Evolutionary conservation across 2,329 filamentous ascomycete genomes (phyloP), one percentile per base, ranked within the genome.

Genomic region (Hypoxylon sp.): DNA sequence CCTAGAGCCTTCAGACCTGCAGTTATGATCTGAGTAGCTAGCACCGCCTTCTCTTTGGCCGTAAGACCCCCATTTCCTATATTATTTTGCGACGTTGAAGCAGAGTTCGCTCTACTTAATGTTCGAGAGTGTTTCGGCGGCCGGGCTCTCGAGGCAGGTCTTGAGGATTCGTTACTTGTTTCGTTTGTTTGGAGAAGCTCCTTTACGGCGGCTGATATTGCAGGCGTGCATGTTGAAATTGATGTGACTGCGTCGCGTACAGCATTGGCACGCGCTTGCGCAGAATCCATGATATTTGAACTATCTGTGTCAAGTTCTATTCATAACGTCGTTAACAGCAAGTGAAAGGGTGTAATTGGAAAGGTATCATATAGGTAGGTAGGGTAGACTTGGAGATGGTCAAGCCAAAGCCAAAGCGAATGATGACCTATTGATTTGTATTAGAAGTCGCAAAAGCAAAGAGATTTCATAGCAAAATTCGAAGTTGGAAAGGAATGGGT

Each of bases 1-100:
- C 79, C 78, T 3, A 93, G 77, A 7, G 81, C 78, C 63, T 89
- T 91, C 27, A 92, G 75, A 1, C 85, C 79, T 5, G 77, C 75
- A 67, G 92, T 93, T 63, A 91, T 83, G 25, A 90, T 77, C 55
- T 91, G 82, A 0, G 88, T 90, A 8, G 89, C 88, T 25, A 92
- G 72, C 32, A 82, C 76, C 40, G 84, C 84, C 67, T 80, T 83
- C 50, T 90, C 87, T 61, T 80, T 82, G 4, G 75, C 66, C 3
- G 78, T 73, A 20, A 87, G 68, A 40, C 73, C 72, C 23, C 69
- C 68, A 32, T 67, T 68, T 23, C 76, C 59, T 55, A 69, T 59
- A 13, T 21, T 29, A n/a, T 50, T 35, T 38, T 45, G 51, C 62
- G 64, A 57, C 52, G 65, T 60, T 7, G 52, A 46, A 27, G 49